A percentile compares a stretch with the other conserved stretches of the same genome.
These are phyloP conservation scores for Phytophthora colocasiae DNA, from an alignment of 352 stramenopile species.

Conservation along the genomic window DNA sequence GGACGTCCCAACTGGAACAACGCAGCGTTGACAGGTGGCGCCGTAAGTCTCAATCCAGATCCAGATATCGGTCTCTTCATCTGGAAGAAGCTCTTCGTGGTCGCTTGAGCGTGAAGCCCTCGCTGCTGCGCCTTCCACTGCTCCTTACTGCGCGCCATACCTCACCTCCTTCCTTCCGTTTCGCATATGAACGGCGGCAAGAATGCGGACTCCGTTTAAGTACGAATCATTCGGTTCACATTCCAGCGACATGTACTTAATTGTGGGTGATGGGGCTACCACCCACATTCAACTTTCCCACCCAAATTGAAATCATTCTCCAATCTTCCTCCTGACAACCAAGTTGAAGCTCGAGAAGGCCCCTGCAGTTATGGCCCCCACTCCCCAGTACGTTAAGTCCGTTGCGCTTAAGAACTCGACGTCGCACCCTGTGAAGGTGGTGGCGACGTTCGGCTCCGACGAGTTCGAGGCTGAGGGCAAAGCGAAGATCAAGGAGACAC, in stretches of 20 bases:
- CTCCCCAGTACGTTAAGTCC: slow-evolving; percentile 76
- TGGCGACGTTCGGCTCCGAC: slow-evolving; percentile 72
- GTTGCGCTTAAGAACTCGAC: slow-evolving; percentile 79
- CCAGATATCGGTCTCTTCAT: slow-evolving; percentile 9
- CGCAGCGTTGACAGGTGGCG: slow-evolving; percentile 9
- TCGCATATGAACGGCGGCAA: slow-evolving; percentile 20
- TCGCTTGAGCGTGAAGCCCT: slow-evolving; percentile 20
- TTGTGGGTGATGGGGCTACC: too few species aligned
- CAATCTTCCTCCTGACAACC: slow-evolving; percentile 8
- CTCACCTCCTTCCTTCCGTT: background rate
- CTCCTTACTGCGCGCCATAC: slow-evolving; percentile 46
- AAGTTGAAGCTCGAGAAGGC: slow-evolving; percentile 35
- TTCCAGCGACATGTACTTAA: too few species aligned
- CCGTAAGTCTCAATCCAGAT: slow-evolving; percentile 6
- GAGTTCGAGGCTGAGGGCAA: slow-evolving; percentile 73
- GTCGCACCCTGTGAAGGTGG: slow-evolving; percentile 61
- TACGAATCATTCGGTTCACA: slow-evolving; percentile 11
- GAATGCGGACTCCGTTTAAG: slow-evolving; percentile 11
- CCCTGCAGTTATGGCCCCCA: slow-evolving; percentile 43
- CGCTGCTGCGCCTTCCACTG: slow-evolving; percentile 49
- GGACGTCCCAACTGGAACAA: slow-evolving; percentile 22
- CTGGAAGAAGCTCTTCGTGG: slow-evolving; percentile 21
- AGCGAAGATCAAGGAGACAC: slow-evolving; percentile 66
- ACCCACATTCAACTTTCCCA: slow-evolving; percentile 25
- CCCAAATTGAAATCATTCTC: slow-evolving; percentile 8